phyloP scores from a whole-genome alignment of 306 rosid genomes.

The Cicer yamashitae region DNA sequence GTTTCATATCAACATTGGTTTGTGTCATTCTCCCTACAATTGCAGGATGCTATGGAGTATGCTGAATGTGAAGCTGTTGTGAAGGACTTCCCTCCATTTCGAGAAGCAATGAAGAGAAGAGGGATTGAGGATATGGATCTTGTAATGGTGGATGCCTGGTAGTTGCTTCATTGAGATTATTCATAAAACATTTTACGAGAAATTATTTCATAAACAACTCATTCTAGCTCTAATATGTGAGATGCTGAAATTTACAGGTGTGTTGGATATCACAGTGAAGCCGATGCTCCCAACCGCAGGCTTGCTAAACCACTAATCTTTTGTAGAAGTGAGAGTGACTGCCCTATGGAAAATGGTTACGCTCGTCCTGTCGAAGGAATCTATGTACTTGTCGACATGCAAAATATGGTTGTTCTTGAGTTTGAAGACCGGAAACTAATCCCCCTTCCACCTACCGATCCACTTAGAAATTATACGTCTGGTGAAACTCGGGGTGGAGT shows the following conservation, averaged over 20 bases:
- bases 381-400: constrained; percentile 80
- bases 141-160: constrained; percentile 91
- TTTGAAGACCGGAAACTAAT: constrained; percentile 83
- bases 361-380: constrained; percentile 91
- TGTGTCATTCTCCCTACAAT: constrained; percentile 23
- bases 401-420: constrained; percentile 79
- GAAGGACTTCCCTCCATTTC: constrained; percentile 73
- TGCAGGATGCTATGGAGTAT: constrained; percentile 80
- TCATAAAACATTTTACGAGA: neutral
- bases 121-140: constrained; percentile 92
- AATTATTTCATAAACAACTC: constrained; percentile 5
- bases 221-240: constrained; percentile 25
- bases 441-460: constrained; percentile 85
- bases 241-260: constrained; percentile 56
- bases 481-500: constrained; percentile 87
- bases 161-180: constrained; percentile 35
- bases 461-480: constrained; percentile 71
- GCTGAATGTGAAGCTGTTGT: constrained; percentile 89
- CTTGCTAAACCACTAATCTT: constrained; percentile 83
- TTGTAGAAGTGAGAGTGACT: constrained; percentile 86
- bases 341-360: constrained; percentile 88
- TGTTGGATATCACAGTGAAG: constrained; percentile 79
- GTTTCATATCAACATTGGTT: neutral
- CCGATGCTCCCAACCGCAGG: constrained; percentile 83
- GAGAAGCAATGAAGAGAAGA: constrained; percentile 86